A percentile compares a stretch with the other conserved stretches of the same genome.
Evolutionary conservation across 495 filamentous ascomycete species (phyloP).

Genomic region (Aspergillus wentii): DNA sequence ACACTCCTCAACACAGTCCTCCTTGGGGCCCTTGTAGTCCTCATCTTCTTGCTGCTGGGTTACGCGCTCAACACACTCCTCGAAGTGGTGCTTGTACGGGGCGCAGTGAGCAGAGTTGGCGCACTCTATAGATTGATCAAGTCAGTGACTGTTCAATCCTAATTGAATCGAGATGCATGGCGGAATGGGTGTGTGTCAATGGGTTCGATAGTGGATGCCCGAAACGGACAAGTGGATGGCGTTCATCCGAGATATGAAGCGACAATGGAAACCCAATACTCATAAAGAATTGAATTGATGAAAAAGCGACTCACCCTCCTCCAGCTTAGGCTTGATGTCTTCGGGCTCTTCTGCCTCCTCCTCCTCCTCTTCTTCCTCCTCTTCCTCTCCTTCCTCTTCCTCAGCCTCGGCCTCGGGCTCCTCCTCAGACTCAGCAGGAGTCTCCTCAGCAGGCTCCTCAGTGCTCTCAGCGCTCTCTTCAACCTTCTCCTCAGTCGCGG

Average conservation of each 20-base stretch:
- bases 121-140: slow-evolving; percentile 62
- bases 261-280: background rate
- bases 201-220: background rate
- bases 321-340: slow-evolving; percentile 82
- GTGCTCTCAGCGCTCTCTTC: slow-evolving; percentile 23
- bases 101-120: slow-evolving; percentile 76
- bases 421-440: slow-evolving; percentile 41
- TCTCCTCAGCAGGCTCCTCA: slow-evolving; percentile 31
- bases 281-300: slow-evolving; percentile 2
- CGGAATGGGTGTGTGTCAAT: slow-evolving; percentile 1
- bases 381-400: slow-evolving; percentile 38
- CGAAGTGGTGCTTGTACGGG: slow-evolving; percentile 92
- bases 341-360: slow-evolving; percentile 87
- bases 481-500: slow-evolving; percentile 27
- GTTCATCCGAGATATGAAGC: background rate
- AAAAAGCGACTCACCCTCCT: slow-evolving; percentile 69
- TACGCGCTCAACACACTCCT: slow-evolving; percentile 94
- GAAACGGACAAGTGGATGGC: slow-evolving; percentile 1
- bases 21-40: slow-evolving; percentile 58
- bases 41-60: slow-evolving; percentile 64
- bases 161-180: background rate
- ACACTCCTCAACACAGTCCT: slow-evolving; percentile 99
- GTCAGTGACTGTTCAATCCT: slow-evolving; percentile 10
- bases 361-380: slow-evolving; percentile 67
- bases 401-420: slow-evolving; percentile 42